Evolutionary conservation across 768 basidiomycete species (phyloP).

Genomic region (Kockovaella imperatae): DNA sequence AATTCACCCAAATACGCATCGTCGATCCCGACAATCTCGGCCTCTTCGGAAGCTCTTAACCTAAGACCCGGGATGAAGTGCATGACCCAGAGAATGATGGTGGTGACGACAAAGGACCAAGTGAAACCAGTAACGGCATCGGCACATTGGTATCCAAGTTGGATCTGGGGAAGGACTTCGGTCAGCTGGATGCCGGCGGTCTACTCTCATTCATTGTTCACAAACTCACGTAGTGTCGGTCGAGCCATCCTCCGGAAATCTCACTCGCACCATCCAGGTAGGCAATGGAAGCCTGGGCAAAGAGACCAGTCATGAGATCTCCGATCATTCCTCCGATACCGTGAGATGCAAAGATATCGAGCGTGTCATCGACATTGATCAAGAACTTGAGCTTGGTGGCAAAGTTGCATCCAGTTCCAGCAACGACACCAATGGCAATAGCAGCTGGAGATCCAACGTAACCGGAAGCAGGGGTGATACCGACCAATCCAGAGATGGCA

Average conservation of each 20-base stretch:
- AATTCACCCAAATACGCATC: conserved; percentile 76
- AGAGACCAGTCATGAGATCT: conserved; percentile 59
- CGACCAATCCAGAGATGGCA: conserved; percentile 76
- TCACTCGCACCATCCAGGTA: conserved; percentile 59
- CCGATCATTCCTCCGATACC: conserved; percentile 65
- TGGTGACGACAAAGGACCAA: conserved; percentile 40
- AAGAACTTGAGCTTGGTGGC: conserved; percentile 66
- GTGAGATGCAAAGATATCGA: conserved; percentile 89
- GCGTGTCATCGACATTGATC: conserved; percentile 70
- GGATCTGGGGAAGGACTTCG: too few species aligned
- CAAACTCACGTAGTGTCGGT: conserved; percentile 53
- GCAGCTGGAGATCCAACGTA: conserved; percentile 58
- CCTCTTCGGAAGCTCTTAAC: conserved; percentile 41
- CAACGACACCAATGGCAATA: conserved; percentile 64
- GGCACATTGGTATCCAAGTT: too few species aligned
- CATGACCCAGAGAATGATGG: conserved; percentile 41
- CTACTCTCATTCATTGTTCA: neutral
- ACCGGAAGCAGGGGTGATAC: conserved; percentile 80
- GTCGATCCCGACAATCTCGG: conserved; percentile 46
- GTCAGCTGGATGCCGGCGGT: too few species aligned
- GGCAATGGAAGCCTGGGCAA: conserved; percentile 60
- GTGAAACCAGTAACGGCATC: conserved; percentile 25
- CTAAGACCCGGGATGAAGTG: conserved; percentile 46
- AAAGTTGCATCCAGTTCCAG: conserved; percentile 69
- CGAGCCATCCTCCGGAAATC: conserved; percentile 53